Conservation (phyloP, 2,329 filamentous ascomycete species). For the Rhynchosporium agropyri region DNA sequence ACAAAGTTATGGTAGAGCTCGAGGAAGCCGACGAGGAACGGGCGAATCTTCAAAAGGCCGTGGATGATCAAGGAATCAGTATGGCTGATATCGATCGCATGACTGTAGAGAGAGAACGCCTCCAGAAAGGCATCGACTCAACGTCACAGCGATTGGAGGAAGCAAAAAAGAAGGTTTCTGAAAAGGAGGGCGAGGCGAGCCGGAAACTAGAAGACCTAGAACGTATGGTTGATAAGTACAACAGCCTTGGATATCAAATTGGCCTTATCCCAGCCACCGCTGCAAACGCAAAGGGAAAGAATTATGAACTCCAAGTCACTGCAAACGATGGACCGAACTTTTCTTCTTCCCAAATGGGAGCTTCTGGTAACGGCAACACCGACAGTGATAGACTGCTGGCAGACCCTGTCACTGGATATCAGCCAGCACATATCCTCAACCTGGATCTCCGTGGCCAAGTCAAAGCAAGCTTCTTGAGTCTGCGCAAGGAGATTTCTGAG, state of each 20-base stretch:
- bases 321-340: constrained; percentile 80
- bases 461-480: constrained; percentile 73
- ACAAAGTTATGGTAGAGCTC: constrained; percentile 75
- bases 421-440: constrained; percentile 84
- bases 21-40: constrained; percentile 83
- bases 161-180: constrained; percentile 76
- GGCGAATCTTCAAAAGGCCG: constrained; percentile 75
- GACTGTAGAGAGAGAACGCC: constrained; percentile 89
- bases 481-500: constrained; percentile 92
- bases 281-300: constrained; percentile 78
- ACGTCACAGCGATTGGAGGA: constrained; percentile 79
- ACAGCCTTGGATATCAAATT: constrained; percentile 91
- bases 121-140: constrained; percentile 85
- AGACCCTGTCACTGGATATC: constrained; percentile 83
- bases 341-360: constrained; percentile 59
- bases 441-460: constrained; percentile 83
- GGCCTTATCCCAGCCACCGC: constrained; percentile 85
- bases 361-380: constrained; percentile 41
- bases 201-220: constrained; percentile 91
- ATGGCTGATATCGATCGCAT: constrained; percentile 99
- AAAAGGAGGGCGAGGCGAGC: constrained; percentile 87
- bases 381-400: constrained; percentile 78
- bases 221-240: constrained; percentile 85
- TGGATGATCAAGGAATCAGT: constrained; percentile 92
- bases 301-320: constrained; percentile 85